Evolutionary conservation across 441 rosid species (phyloP), one percentile per base, ranked within the genome.

Genomic region (Flueggea neowawraea): DNA sequence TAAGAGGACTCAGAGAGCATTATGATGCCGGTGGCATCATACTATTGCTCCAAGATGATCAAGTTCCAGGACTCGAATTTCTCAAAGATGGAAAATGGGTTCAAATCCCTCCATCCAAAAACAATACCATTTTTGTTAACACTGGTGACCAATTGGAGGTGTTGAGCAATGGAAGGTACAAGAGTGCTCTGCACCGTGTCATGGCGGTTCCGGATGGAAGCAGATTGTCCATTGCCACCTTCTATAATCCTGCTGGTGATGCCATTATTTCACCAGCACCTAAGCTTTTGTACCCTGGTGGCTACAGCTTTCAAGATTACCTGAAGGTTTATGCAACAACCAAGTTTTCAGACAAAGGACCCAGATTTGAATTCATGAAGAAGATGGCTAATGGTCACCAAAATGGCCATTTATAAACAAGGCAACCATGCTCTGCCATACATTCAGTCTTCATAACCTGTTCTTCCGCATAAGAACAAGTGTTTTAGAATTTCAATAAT

Each of bases 11-110:
- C 28, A 70, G 98, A 66, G 87, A 91, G 65, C 97, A 93, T 80
- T 88, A 96, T 0, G 98, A 90, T 60, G 98, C 98, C 2, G 98
- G 98, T 8, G 98, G 97, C 0, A 85, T 93, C 54, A 84, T 93
- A 69, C 69, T 93, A 39, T 67, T 90, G 71, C 89, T 86, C 70
- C 98, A 93, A 71, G 98, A 90, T 31, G 96, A 93, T 58, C 63
- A 74, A 62, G 76, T 88, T 6, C 86, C 87, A 9, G 97, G 97
- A 6, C 95, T 93, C 14, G 96, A 93, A 60, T 76, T 93, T 60
- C 82, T 78, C 58, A 93, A 90, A 75, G 89, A 84, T 17, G 90
- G 84, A 5, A 52, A 76, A 49, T 93, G 98, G 98, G 73, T 87
- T 31, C 80, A 87, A 62, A 95, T 93, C 10, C 96, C 95, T 0